Conservation (phyloP, 1,139 yeast genomes). For the Suhomyces yuchorum region DNA sequence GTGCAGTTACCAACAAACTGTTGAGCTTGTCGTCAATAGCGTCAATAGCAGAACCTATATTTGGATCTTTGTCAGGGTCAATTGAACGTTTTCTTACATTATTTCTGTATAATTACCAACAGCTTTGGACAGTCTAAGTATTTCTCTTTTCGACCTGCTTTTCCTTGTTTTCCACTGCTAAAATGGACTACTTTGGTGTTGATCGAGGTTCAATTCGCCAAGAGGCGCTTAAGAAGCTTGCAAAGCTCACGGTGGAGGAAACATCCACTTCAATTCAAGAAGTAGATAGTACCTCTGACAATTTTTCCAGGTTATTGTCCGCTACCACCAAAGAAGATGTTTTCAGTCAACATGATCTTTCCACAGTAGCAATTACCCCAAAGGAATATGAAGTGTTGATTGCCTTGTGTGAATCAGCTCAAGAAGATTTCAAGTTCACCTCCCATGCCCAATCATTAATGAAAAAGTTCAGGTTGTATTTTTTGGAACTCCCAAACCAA, state of each 20-base stretch:
- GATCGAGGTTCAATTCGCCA: constrained; percentile 54
- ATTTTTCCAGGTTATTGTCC: constrained; percentile 29
- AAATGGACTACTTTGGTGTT: constrained; percentile 45
- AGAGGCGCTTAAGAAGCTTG: constrained; percentile 55
- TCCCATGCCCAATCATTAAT: constrained; percentile 55
- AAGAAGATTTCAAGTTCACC: constrained; percentile 37
- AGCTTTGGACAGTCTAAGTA: neutral
- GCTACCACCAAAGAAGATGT: constrained; percentile 22
- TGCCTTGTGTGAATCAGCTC: constrained; percentile 63
- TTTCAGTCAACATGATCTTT: constrained; percentile 16
- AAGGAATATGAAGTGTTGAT: constrained; percentile 72
- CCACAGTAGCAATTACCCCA: constrained; percentile 44
- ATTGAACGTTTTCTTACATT: neutral
- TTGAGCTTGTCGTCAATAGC: too few species aligned
- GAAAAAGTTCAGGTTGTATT: constrained; percentile 56
- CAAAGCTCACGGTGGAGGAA: constrained; percentile 32
- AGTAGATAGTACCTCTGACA: constrained; percentile 19
- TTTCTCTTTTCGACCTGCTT: too few species aligned
- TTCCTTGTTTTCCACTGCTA: neutral
- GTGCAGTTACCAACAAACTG: neutral
- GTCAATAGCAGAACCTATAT: neutral
- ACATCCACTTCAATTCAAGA: constrained; percentile 10
- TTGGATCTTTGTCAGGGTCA: neutral
- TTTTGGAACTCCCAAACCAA: constrained; percentile 62
- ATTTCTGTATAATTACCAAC: too few species aligned